Evolutionary conservation across 345 rosid genomes (phyloP).

Genomic region (Pistacia atlantica): DNA sequence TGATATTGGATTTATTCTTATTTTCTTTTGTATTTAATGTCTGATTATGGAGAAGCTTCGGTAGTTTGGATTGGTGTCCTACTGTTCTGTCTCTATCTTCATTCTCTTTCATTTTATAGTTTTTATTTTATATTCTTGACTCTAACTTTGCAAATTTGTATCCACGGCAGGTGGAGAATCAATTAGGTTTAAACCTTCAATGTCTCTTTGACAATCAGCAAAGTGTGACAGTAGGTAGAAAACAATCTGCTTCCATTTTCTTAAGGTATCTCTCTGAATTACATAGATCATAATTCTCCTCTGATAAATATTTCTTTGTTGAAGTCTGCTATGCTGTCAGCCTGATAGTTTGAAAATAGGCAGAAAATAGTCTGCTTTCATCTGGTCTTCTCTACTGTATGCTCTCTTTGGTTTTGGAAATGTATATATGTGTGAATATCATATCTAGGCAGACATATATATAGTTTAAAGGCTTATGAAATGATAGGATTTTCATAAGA

Average conservation of each 20-base stretch:
- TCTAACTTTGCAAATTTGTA: conserved; percentile 6
- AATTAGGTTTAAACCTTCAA: conserved; percentile 63
- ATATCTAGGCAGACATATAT: background rate
- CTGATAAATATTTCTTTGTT: background rate
- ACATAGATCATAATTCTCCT: background rate
- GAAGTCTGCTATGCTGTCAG: background rate
- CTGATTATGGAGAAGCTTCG: background rate
- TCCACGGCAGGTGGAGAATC: conserved; percentile 77
- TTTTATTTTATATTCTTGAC: background rate
- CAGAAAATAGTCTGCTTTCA: conserved; percentile 3
- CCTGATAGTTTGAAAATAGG: background rate
- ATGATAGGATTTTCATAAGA: background rate
- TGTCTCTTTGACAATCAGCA: conserved; percentile 61
- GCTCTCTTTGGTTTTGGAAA: background rate
- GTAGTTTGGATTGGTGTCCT: background rate
- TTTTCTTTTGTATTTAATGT: background rate
- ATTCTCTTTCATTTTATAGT: conserved; percentile 5
- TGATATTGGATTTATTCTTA: background rate
- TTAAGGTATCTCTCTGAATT: conserved; percentile 55
- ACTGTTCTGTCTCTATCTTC: background rate
- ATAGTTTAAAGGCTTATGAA: background rate
- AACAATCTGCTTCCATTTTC: conserved; percentile 66
- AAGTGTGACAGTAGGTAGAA: conserved; percentile 55
- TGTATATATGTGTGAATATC: background rate
- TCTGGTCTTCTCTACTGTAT: background rate